Percentiles rank a stretch among this genome's conserved stretches.
Conservation (phyloP, 768 basidiomycete genomes). For the Mycena galopus region DNA sequence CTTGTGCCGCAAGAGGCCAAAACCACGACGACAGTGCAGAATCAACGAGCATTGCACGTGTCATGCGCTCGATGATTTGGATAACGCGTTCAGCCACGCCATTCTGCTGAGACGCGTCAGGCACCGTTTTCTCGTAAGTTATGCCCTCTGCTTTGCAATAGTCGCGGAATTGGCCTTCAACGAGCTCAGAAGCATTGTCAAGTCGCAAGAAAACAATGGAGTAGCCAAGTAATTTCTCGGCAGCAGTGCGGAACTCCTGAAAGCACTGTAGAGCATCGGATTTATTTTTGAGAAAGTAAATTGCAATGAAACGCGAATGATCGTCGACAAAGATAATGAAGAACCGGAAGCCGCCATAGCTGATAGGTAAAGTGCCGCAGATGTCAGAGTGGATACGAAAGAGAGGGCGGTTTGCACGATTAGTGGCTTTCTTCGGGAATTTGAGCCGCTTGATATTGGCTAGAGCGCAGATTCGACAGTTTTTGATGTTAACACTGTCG, state of each 20-base stretch:
- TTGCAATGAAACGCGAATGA: conserved; percentile 24
- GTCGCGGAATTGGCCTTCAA: no score
- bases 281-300: no score
- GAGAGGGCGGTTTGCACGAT: conserved; percentile 20
- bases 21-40: conserved; percentile 25
- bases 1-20: conserved; percentile 35
- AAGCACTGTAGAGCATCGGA: conserved; percentile 23
- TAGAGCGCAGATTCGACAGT: conserved; percentile 31
- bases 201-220: conserved; percentile 23
- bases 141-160: no score
- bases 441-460: conserved; percentile 33
- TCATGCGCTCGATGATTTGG: no score
- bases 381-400: no score
- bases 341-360: conserved; percentile 33
- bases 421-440: conserved; percentile 16
- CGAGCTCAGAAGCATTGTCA: conserved; percentile 28
- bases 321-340: conserved; percentile 46
- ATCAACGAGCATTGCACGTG: no score
- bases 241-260: conserved; percentile 11
- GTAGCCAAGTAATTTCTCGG: conserved; percentile 5
- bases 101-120: no score
- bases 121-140: no score
- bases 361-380: conserved; percentile 32
- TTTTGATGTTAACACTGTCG: conserved; percentile 21
- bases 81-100: no score